Evolutionary conservation across 2,329 filamentous ascomycete genomes (phyloP).

Genomic region (Fusarium beomiforme): DNA sequence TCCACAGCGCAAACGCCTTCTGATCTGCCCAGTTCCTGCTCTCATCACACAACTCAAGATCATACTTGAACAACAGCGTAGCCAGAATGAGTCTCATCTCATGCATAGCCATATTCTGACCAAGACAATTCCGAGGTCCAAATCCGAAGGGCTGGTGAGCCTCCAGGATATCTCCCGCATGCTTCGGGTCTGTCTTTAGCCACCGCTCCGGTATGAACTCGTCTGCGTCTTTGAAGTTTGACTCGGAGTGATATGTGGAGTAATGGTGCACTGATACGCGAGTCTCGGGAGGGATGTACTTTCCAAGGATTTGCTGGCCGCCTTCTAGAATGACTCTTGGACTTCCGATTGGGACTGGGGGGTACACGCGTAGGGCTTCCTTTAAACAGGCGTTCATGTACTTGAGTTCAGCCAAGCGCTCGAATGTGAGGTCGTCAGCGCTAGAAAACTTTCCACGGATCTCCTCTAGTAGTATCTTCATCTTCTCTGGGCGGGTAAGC

Average conservation of each 20-base stretch:
- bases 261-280: slow-evolving; percentile 12
- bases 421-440: neutral
- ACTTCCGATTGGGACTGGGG: slow-evolving; percentile 7
- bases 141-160: slow-evolving; percentile 4
- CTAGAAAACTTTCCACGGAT: neutral
- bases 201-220: neutral
- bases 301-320: slow-evolving; percentile 8
- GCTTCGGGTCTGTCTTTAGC: slow-evolving; percentile 5
- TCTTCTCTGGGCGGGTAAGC: neutral
- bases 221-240: slow-evolving; percentile 5
- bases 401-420: neutral
- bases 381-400: slow-evolving; percentile 14
- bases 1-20: slow-evolving; percentile 3
- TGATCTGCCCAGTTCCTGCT: slow-evolving; percentile 5
- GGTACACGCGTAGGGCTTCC: neutral
- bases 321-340: neutral
- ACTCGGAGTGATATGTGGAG: slow-evolving; percentile 8
- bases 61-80: neutral
- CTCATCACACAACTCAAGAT: slow-evolving; percentile 1
- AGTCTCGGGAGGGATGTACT: neutral
- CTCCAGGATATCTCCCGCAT: neutral
- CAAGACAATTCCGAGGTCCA: slow-evolving; percentile 12
- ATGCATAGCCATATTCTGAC: slow-evolving; percentile 14
- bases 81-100: slow-evolving; percentile 17
- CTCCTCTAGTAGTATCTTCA: neutral